Evolutionary conservation across 1,284 basidiomycete species (phyloP).

Genomic region (Trichosporon sp.): DNA sequence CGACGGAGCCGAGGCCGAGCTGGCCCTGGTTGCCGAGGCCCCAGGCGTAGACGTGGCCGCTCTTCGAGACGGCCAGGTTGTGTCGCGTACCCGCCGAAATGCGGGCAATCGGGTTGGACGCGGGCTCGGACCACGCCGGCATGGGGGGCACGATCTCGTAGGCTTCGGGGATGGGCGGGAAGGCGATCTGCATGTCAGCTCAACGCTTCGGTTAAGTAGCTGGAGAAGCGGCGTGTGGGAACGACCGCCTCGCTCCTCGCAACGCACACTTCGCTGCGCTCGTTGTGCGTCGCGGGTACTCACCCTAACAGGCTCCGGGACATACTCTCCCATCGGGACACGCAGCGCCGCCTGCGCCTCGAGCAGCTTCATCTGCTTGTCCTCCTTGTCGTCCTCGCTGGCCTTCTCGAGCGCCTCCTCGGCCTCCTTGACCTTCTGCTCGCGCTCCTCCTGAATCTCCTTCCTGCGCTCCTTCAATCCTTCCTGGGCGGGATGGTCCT

Average conservation of each 20-base stretch:
- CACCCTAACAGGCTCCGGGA: slow-evolving; percentile 58
- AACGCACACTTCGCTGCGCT: not conserved
- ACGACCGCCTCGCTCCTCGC: not conserved
- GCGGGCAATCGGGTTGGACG: slow-evolving; percentile 68
- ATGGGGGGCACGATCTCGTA: slow-evolving; percentile 58
- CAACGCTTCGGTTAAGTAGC: no score
- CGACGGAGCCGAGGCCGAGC: slow-evolving; percentile 58
- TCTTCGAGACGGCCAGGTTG: slow-evolving; percentile 76
- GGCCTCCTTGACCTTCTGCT: slow-evolving; percentile 39
- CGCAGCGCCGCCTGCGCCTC: slow-evolving; percentile 57
- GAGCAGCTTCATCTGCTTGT: slow-evolving; percentile 37
- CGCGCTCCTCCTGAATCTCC: slow-evolving; percentile 49
- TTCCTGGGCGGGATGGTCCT: slow-evolving; percentile 64
- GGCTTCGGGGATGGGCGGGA: slow-evolving; percentile 63
- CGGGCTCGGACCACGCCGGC: slow-evolving; percentile 54
- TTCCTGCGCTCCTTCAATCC: slow-evolving; percentile 54
- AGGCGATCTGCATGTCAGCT: slow-evolving; percentile 60
- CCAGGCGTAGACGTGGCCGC: slow-evolving; percentile 82
- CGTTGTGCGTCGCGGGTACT: slow-evolving; percentile 29
- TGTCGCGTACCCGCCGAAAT: slow-evolving; percentile 78
- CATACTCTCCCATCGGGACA: slow-evolving; percentile 64
- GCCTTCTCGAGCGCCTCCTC: slow-evolving; percentile 41
- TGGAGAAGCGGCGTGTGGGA: no score
- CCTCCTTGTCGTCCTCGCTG: slow-evolving; percentile 39
- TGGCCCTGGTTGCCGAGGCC: slow-evolving; percentile 68